A percentile compares a stretch with the other conserved stretches of the same genome.
Conservation (phyloP, 495 filamentous ascomycete genomes). For the Achaetomiella virescens region DNA sequence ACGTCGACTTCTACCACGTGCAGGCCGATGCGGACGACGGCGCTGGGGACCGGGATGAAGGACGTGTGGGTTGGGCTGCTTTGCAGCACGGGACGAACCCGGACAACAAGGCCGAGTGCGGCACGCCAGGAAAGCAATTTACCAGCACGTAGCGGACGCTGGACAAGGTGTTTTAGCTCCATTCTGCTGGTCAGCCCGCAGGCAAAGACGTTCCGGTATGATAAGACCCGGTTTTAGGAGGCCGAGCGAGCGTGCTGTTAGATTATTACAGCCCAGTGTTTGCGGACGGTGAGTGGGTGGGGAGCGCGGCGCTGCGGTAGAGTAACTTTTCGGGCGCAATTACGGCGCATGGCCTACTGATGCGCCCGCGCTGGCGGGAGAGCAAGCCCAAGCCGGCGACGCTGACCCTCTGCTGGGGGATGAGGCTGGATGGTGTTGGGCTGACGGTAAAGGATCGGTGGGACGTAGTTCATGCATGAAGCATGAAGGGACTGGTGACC, state of each 20-base stretch:
- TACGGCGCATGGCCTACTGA: conserved; percentile 55
- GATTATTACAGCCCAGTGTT: conserved; percentile 58
- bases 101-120: conserved; percentile 45
- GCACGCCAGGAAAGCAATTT: too few relatives aligned
- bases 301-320: conserved; percentile 35
- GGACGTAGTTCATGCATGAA: conserved; percentile 46
- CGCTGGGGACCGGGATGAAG: conserved; percentile 25
- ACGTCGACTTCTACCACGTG: conserved; percentile 55
- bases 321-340: conserved; percentile 48
- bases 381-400: conserved; percentile 29
- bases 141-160: too few relatives aligned
- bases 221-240: conserved; percentile 45
- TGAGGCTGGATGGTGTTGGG: conserved; percentile 46
- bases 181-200: conserved; percentile 39
- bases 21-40: conserved; percentile 54
- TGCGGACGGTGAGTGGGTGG: conserved; percentile 48
- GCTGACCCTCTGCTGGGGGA: conserved; percentile 45
- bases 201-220: conserved; percentile 45
- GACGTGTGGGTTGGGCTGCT: conserved; percentile 51
- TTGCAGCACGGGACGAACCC: too few relatives aligned
- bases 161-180: conserved; percentile 57
- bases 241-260: conserved; percentile 47
- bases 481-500: conserved; percentile 45
- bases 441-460: conserved; percentile 43
- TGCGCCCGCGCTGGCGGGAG: conserved; percentile 28